A percentile compares a stretch with the other conserved stretches of the same genome.
Evolutionary conservation across 2,329 filamentous ascomycete species (phyloP).

Genomic region (Ascochyta viciae-villosae): DNA sequence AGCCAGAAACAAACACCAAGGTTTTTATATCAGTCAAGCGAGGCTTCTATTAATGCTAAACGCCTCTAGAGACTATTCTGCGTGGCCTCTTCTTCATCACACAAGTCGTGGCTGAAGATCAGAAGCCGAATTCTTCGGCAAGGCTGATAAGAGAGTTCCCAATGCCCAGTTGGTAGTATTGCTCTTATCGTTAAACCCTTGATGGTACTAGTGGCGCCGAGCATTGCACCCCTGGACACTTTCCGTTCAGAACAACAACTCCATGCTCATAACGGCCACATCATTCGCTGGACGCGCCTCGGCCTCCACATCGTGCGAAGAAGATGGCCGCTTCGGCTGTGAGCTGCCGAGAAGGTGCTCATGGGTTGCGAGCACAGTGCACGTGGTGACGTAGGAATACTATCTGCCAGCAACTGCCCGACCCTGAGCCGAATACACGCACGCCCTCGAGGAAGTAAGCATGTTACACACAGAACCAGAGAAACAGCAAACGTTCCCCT

Average conservation of each 20-base stretch:
- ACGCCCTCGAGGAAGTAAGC: neutral
- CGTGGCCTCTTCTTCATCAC: too few relatives aligned
- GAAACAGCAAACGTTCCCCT: too few relatives aligned
- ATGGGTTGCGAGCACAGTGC: neutral
- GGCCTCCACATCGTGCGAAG: neutral
- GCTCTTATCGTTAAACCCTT: constrained; percentile 8
- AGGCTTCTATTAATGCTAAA: too few relatives aligned
- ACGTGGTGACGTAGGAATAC: too few relatives aligned
- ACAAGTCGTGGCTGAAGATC: too few relatives aligned
- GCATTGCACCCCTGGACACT: neutral
- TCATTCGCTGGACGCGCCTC: neutral
- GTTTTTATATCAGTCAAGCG: too few relatives aligned
- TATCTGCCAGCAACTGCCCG: too few relatives aligned
- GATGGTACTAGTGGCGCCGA: neutral
- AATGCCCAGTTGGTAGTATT: neutral
- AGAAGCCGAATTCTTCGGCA: neutral
- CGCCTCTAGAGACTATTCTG: too few relatives aligned
- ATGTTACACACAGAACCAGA: too few relatives aligned
- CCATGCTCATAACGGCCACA: neutral
- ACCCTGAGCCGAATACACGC: neutral
- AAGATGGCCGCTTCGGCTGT: neutral
- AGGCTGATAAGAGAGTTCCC: neutral
- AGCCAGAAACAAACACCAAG: too few relatives aligned
- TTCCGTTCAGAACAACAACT: neutral
- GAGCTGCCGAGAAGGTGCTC: neutral